Conservation (phyloP, 2,329 filamentous ascomycete genomes). For the Dothiorella sarmentorum region DNA sequence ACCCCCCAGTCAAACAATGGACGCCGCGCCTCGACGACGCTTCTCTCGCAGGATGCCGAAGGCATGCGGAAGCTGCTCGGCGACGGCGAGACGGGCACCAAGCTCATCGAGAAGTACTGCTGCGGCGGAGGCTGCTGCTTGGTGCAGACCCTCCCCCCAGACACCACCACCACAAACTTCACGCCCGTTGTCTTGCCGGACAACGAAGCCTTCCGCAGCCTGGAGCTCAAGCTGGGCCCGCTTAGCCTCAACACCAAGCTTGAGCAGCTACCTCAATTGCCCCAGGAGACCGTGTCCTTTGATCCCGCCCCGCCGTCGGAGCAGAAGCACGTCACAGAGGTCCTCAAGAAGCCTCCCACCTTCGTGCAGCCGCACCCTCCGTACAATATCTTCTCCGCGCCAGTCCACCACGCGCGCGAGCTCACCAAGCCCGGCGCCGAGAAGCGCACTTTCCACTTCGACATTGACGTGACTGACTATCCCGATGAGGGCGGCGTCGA, state of each 20-base stretch:
- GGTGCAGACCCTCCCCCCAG: slow-evolving; percentile 52
- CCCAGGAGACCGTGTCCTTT: slow-evolving; percentile 71
- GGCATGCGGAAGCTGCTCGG: slow-evolving; percentile 59
- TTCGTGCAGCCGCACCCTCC: slow-evolving; percentile 95
- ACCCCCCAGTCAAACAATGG: slow-evolving; percentile 30
- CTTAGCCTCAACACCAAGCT: slow-evolving; percentile 69
- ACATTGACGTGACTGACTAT: slow-evolving; percentile 94
- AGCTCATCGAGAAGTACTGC: slow-evolving; percentile 61
- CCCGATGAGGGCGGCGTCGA: slow-evolving; percentile 79
- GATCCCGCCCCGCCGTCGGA: slow-evolving; percentile 52
- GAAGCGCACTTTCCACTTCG: slow-evolving; percentile 97
- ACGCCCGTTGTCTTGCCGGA: slow-evolving; percentile 60
- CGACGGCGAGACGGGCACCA: slow-evolving; percentile 53
- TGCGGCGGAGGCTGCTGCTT: slow-evolving; percentile 64
- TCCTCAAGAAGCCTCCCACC: slow-evolving; percentile 66
- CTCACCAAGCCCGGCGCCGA: slow-evolving; percentile 84
- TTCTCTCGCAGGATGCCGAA: slow-evolving; percentile 58
- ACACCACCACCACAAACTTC: slow-evolving; percentile 43
- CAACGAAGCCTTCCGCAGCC: slow-evolving; percentile 78
- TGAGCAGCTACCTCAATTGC: slow-evolving; percentile 67
- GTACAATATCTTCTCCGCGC: slow-evolving; percentile 87
- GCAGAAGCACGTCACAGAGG: slow-evolving; percentile 40
- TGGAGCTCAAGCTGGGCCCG: slow-evolving; percentile 71
- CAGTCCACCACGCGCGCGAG: slow-evolving; percentile 77
- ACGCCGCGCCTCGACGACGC: slow-evolving; percentile 65